Evolutionary conservation across 305 asterid species (phyloP).

Genomic region (Fraxinus platypoda): DNA sequence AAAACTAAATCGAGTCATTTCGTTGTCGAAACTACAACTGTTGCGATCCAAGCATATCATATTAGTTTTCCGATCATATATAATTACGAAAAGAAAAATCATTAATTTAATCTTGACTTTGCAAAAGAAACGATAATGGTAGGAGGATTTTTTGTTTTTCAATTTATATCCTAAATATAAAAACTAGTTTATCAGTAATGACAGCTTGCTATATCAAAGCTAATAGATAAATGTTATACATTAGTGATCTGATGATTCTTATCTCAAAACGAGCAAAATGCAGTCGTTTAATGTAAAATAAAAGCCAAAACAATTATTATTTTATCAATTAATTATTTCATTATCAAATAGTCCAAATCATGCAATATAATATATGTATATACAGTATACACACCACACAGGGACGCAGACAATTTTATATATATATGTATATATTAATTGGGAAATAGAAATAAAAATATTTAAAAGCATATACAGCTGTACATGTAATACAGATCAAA

Average conservation of each 20-base stretch:
- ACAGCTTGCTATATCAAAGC: not conserved
- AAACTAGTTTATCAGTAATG: not conserved
- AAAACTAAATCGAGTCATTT: not conserved
- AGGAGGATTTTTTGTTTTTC: not conserved
- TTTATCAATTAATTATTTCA: not conserved
- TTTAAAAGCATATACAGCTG: not conserved
- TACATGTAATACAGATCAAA: slow-evolving; percentile 20
- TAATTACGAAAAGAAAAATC: not conserved
- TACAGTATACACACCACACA: not conserved
- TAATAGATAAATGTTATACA: not conserved
- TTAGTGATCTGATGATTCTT: not conserved
- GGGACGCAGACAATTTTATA: not conserved
- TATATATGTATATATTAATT: not conserved
- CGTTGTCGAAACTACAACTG: not conserved
- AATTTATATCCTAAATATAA: not conserved
- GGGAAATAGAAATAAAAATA: not conserved
- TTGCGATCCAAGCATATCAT: no score
- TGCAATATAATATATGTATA: not conserved
- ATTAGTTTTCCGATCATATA: no score
- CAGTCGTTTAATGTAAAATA: not conserved
- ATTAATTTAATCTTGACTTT: no score
- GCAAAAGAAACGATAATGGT: not conserved
- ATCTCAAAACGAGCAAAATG: not conserved
- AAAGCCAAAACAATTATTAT: not conserved
- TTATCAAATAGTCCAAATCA: not conserved